These are phyloP conservation scores for Cyamopsis tetragonoloba DNA, from an alignment of 306 rosid species.

Conservation along the genomic window DNA sequence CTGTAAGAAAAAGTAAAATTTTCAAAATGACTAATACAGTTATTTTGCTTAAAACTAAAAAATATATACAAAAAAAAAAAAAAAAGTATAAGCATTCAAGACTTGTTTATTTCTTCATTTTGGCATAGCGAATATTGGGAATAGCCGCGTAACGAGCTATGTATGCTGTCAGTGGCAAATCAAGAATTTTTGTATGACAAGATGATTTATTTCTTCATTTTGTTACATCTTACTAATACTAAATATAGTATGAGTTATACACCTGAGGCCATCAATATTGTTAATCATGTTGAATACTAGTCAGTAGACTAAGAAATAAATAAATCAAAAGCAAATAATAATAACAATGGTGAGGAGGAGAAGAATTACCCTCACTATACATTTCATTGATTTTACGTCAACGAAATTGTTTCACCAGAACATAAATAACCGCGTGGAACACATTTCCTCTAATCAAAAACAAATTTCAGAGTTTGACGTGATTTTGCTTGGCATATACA, in stretches of 20 bases:
- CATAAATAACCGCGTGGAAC: slow-evolving; percentile 11
- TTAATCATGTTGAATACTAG: too few species aligned
- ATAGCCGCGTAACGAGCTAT: neutral
- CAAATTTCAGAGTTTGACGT: slow-evolving; percentile 24
- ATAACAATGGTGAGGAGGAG: neutral
- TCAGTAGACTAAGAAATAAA: neutral
- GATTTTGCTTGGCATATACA: slow-evolving; percentile 17
- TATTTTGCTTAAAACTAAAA: too few species aligned
- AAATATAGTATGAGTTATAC: too few species aligned
- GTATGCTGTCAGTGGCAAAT: neutral
- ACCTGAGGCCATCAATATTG: neutral
- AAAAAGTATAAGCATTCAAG: too few species aligned
- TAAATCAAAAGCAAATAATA: neutral
- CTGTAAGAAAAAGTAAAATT: too few species aligned
- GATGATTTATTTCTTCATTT: neutral
- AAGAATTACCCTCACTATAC: neutral
- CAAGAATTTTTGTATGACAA: neutral
- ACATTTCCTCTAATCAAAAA: slow-evolving; percentile 19
- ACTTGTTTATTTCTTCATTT: too few species aligned
- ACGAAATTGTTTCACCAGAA: neutral
- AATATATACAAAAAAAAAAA: too few species aligned
- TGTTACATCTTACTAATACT: neutral
- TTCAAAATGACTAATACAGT: too few species aligned
- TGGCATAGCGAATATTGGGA: neutral
- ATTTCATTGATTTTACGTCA: slow-evolving; percentile 18